phyloP scores from a whole-genome alignment of 352 stramenopile genomes.

The Globisporangium splendens region DNA sequence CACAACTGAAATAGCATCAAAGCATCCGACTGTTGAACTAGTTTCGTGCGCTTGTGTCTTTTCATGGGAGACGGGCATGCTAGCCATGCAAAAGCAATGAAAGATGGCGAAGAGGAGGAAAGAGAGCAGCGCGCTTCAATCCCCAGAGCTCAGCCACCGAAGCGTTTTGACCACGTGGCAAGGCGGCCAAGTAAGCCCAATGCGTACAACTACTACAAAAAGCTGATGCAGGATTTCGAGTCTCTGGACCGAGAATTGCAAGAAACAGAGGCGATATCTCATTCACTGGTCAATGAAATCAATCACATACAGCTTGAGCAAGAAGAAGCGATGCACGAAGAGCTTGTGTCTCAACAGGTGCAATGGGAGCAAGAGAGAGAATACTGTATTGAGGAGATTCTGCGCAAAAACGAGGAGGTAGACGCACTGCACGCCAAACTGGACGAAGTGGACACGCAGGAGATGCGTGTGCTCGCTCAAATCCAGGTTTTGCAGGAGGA shows the following conservation, averaged over 20 bases:
- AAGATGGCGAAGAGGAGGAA: neutral
- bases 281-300: slow-evolving; percentile 19
- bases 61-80: neutral
- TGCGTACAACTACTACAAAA: slow-evolving; percentile 54
- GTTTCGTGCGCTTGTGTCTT: neutral
- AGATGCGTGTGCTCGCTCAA: slow-evolving; percentile 40
- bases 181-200: slow-evolving; percentile 16
- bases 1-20: slow-evolving; percentile 1
- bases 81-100: neutral
- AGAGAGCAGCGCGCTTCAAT: neutral
- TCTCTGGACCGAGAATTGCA: slow-evolving; percentile 41
- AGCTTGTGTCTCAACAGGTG: slow-evolving; percentile 4
- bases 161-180: neutral
- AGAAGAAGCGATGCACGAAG: slow-evolving; percentile 5
- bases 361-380: slow-evolving; percentile 45
- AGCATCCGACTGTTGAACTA: neutral
- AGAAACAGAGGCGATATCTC: neutral
- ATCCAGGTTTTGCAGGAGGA: slow-evolving; percentile 44
- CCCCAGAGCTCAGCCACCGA: neutral
- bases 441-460: slow-evolving; percentile 29
- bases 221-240: slow-evolving; percentile 45
- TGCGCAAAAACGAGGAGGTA: slow-evolving; percentile 19
- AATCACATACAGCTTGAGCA: slow-evolving; percentile 9
- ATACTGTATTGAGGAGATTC: slow-evolving; percentile 27
- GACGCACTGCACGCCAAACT: slow-evolving; percentile 18